phyloP scores from a whole-genome alignment of 352 stramenopile species.

The Globisporangium megalacanthum region DNA sequence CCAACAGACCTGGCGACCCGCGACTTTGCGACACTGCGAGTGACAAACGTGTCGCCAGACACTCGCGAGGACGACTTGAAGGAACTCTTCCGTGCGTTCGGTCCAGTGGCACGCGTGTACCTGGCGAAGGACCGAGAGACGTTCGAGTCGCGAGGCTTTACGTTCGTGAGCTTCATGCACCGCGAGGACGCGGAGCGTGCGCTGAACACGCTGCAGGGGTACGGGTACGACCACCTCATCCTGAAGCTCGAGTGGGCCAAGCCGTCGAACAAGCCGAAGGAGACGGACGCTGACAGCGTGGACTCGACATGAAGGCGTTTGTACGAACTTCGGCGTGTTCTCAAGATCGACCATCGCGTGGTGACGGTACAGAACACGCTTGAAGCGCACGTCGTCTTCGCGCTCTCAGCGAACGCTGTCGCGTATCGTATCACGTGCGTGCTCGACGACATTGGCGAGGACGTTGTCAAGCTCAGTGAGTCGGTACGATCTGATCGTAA shows the following conservation, averaged over 20 bases:
- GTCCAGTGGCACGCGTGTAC: slow-evolving; percentile 96
- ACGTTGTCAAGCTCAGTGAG: slow-evolving; percentile 70
- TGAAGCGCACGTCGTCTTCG: slow-evolving; percentile 43
- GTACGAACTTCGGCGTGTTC: slow-evolving; percentile 79
- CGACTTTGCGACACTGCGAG: slow-evolving; percentile 92
- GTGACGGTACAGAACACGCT: slow-evolving; percentile 86
- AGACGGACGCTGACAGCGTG: slow-evolving; percentile 72
- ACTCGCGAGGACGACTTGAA: slow-evolving; percentile 98
- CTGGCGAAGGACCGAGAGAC: slow-evolving; percentile 98
- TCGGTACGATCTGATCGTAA: too few species aligned
- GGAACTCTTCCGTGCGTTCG: slow-evolving; percentile 97
- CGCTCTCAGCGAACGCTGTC: slow-evolving; percentile 60
- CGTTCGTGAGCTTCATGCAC: slow-evolving; percentile 98
- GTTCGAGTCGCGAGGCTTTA: slow-evolving; percentile 96
- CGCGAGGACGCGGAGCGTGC: slow-evolving; percentile 94
- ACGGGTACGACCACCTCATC: slow-evolving; percentile 99
- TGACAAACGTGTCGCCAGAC: slow-evolving; percentile 99
- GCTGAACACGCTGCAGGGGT: slow-evolving; percentile 96
- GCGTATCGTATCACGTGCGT: slow-evolving; percentile 80
- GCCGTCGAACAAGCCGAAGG: slow-evolving; percentile 86
- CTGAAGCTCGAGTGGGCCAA: slow-evolving; percentile 99
- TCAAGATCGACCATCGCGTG: slow-evolving; percentile 87
- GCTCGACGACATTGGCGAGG: slow-evolving; percentile 80
- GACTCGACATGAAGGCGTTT: slow-evolving; percentile 88
- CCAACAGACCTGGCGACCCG: slow-evolving; percentile 63